A percentile compares a stretch with the other conserved stretches of the same genome.
Conservation (phyloP, 345 rosid species). For the Linum trigynum region DNA sequence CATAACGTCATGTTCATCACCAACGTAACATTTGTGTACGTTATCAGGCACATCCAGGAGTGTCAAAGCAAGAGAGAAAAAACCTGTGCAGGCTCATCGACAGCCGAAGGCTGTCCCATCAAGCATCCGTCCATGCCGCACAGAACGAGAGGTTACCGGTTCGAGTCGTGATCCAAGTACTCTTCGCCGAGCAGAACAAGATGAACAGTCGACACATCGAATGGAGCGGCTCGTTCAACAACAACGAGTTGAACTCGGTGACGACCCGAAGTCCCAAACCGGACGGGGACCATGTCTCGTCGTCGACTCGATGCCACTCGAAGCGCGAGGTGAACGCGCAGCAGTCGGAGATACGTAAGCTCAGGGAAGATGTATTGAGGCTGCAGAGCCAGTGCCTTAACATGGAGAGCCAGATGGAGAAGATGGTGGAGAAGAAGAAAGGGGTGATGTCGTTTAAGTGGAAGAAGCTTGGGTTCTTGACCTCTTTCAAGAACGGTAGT, state of each 20-base stretch:
- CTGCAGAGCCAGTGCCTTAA: constrained; percentile 45
- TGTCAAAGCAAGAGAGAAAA: constrained; percentile 69
- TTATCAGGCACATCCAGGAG: constrained; percentile 55
- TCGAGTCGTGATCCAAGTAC: constrained; percentile 66
- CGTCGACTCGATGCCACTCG: constrained; percentile 40
- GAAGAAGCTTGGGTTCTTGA: constrained; percentile 50
- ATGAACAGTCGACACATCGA: constrained; percentile 37
- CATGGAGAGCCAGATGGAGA: constrained; percentile 58
- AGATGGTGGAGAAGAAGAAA: constrained; percentile 54
- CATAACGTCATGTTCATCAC: neutral
- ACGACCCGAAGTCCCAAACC: constrained; percentile 19
- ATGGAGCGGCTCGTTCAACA: constrained; percentile 58
- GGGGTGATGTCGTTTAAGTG: constrained; percentile 53
- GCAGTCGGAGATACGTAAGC: constrained; percentile 47
- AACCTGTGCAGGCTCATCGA: constrained; percentile 58
- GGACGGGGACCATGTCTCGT: neutral
- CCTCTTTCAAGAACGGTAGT: constrained; percentile 30
- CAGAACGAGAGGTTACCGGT: constrained; percentile 81
- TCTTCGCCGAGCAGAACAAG: constrained; percentile 66
- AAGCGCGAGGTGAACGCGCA: constrained; percentile 59
- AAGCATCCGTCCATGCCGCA: constrained; percentile 75
- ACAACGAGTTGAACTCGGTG: constrained; percentile 34
- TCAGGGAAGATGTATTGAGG: constrained; percentile 58
- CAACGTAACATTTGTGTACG: neutral
- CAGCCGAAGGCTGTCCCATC: constrained; percentile 55